These are phyloP conservation scores for Gynochthodes officinalis DNA, from an alignment of 257 asterid species.

Conservation along the genomic window DNA sequence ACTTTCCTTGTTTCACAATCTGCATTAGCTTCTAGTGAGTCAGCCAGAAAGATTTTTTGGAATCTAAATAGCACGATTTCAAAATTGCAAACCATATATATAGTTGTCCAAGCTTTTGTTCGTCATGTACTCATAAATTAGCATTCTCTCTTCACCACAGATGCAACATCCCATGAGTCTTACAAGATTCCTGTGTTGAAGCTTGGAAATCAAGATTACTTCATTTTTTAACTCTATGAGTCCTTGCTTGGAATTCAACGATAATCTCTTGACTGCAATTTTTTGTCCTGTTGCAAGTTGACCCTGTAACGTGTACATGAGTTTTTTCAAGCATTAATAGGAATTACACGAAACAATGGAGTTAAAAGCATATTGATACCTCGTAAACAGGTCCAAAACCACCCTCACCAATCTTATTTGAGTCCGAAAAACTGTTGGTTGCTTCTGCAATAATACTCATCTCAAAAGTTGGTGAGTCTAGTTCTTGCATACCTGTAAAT, in stretches of 20 bases:
- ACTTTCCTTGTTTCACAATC: slow-evolving; percentile 9
- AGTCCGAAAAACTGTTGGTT: slow-evolving; percentile 3
- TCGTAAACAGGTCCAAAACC: slow-evolving; percentile 22
- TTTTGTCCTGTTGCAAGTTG: slow-evolving; percentile 25
- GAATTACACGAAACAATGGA: neutral
- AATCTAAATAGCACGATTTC: neutral
- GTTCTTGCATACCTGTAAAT: slow-evolving; percentile 9
- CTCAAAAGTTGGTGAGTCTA: slow-evolving; percentile 7
- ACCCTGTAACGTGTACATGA: slow-evolving; percentile 1
- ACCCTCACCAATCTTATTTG: slow-evolving; percentile 21
- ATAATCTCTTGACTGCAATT: slow-evolving; percentile 34
- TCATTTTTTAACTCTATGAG: slow-evolving; percentile 36
- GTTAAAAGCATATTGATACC: neutral
- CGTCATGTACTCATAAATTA: slow-evolving; percentile 38
- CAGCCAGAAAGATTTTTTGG: neutral
- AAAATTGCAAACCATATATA: slow-evolving; percentile 24
- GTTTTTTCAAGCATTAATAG: neutral
- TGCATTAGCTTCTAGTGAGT: neutral
- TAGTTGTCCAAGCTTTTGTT: slow-evolving; percentile 39
- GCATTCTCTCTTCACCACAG: slow-evolving; percentile 29
- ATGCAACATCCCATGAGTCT: slow-evolving; percentile 40
- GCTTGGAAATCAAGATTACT: slow-evolving; percentile 29
- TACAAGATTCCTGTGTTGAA: slow-evolving; percentile 41
- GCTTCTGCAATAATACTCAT: slow-evolving; percentile 9
- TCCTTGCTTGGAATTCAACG: slow-evolving; percentile 35